Conservation (phyloP, 1,284 basidiomycete species). For the Puccinia novopanici region DNA sequence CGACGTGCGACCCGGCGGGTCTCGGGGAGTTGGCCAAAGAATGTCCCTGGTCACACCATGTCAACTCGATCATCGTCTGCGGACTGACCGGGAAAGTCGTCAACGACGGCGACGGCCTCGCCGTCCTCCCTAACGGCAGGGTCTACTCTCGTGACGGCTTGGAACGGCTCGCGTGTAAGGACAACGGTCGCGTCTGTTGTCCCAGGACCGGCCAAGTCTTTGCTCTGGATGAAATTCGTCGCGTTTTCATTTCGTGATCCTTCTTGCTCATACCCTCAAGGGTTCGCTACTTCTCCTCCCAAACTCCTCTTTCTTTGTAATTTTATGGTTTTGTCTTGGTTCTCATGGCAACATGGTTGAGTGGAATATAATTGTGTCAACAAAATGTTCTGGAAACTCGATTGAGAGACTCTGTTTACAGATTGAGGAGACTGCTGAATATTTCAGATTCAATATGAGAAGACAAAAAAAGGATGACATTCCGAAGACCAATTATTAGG, state of each 20-base stretch:
- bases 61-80: conserved; percentile 48
- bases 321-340: too few species aligned
- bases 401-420: too few species aligned
- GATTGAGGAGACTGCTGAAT: too few species aligned
- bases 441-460: too few species aligned
- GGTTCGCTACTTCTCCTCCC: too few species aligned
- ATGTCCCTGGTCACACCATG: conserved; percentile 48
- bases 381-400: too few species aligned
- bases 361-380: too few species aligned
- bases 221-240: conserved; percentile 29
- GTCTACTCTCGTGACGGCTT: conserved; percentile 40
- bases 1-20: conserved; percentile 36
- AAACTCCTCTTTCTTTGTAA: too few species aligned
- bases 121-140: conserved; percentile 45
- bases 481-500: too few species aligned
- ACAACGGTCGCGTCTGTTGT: conserved; percentile 28
- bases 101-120: conserved; percentile 42
- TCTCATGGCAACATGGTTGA: too few species aligned
- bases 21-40: conserved; percentile 44
- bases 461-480: too few species aligned
- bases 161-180: conserved; percentile 5
- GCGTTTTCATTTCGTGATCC: conserved; percentile 25
- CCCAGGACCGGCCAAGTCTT: conserved; percentile 33
- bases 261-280: too few species aligned
- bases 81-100: conserved; percentile 39